Base-by-base conservation (phyloP, 805 yeast genomes). In the Saturnispora galanensis region DNA sequence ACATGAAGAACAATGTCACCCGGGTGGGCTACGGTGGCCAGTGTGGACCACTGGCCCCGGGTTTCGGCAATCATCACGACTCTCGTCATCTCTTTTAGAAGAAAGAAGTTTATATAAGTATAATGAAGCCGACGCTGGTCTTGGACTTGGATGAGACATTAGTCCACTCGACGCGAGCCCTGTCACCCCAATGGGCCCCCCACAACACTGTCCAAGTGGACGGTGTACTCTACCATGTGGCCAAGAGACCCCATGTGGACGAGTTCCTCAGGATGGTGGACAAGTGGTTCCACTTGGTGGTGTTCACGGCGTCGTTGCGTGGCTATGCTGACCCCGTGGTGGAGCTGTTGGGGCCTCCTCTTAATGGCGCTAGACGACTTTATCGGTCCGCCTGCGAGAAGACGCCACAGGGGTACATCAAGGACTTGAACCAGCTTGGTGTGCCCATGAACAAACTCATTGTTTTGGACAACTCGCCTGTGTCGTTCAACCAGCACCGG, bases 261-360 rank as follows among this genome's bases (percentile, higher is more conserved):
- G 75, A 78, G 51, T 93, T 93, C 56, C 68, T 93, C 21, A 69
- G 76, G 47, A 81, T 81, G 49, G 93, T 88, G 8, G 70, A 81
- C 42, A 77, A 77, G 54, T 90, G 97, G 97, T 93, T 76, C 64
- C 83, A 87, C 53, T 67, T 93, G 36, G 89, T 88, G 30, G 78
- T 94, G 9, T 93, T 93, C 68, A 93, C 98, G 0, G 98, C 98
- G 2, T 83, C 95, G 34, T 89, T 93, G 49, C 77, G 80, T 60
- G 96, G 87, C 58, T 93, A 93, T 57, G 97, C 98, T 0, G 98
- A 93, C 57, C 97, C 98, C 0, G 94, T 93, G 41, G 85, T 93
- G 42, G 90, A 90, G 63, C 17, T 42, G 4, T 30, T 42, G 10
- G 45, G 45, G 12, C 40, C 38, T n/a, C 40, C 40, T 12, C 15